These are phyloP conservation scores for Astragalus glycyphyllos DNA, from an alignment of 306 rosid genomes.

Conservation along the genomic window DNA sequence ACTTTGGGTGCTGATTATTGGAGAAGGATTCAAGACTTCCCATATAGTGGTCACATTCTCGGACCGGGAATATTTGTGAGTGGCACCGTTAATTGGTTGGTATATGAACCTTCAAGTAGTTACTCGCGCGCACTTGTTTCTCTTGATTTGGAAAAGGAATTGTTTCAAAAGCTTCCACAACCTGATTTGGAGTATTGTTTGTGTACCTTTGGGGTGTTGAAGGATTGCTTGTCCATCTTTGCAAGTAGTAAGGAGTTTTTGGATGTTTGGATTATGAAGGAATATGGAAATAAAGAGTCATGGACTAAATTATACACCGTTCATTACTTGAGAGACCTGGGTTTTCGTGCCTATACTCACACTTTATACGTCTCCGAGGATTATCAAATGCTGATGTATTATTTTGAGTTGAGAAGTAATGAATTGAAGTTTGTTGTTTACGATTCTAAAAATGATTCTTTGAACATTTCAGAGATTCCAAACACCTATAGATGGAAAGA, in stretches of 20 bases:
- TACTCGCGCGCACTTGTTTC: constrained; percentile 22
- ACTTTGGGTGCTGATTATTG: constrained; percentile 24
- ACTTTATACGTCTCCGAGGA: not conserved
- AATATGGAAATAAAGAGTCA: too few species aligned
- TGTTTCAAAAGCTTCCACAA: constrained; percentile 28
- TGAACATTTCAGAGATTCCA: not conserved
- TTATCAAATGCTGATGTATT: too few species aligned
- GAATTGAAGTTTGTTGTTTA: too few species aligned
- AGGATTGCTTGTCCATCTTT: constrained; percentile 39
- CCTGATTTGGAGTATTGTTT: not conserved
- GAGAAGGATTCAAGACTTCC: constrained; percentile 37
- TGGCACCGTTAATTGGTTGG: constrained; percentile 47
- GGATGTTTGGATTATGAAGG: constrained; percentile 39
- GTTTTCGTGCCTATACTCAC: not conserved
- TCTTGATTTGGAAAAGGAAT: not conserved
- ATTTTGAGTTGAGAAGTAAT: too few species aligned
- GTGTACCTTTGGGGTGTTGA: constrained; percentile 12
- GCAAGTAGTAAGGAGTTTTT: not conserved
- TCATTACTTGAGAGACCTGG: too few species aligned
- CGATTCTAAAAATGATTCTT: too few species aligned
- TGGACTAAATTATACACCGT: too few species aligned
- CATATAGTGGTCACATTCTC: not conserved
- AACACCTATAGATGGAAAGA: not conserved
- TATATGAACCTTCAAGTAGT: not conserved
- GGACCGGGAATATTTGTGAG: constrained; percentile 38